These are phyloP conservation scores for Claviceps paspali DNA, from an alignment of 2,329 filamentous ascomycete species.

Conservation along the genomic window DNA sequence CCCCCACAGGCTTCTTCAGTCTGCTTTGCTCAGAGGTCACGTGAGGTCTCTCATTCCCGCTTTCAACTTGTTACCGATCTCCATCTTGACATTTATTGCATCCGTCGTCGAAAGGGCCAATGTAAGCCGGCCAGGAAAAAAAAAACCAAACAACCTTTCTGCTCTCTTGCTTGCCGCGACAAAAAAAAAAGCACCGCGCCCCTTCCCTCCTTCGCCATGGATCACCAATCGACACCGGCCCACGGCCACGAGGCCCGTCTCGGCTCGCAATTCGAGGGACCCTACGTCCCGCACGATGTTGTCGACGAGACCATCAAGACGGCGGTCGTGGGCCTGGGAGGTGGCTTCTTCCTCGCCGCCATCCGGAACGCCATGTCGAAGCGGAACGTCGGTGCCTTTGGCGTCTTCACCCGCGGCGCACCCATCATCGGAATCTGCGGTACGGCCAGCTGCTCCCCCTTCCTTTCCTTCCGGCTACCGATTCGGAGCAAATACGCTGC, in stretches of 20 bases:
- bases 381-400: conserved; percentile 66
- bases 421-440: conserved; percentile 45
- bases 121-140: background rate
- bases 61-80: no score
- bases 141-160: no score
- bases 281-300: conserved; percentile 62
- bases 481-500: no score
- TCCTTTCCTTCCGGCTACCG: no score
- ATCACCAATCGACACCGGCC: conserved; percentile 15
- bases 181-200: no score
- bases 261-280: conserved; percentile 9
- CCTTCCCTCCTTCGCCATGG: no score
- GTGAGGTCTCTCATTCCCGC: no score
- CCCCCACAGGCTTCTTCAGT: no score
- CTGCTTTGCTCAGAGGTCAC: conserved; percentile 23
- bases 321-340: conserved; percentile 46
- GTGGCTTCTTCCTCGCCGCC: conserved; percentile 58
- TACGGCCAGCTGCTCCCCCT: conserved; percentile 11
- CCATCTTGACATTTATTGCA: no score
- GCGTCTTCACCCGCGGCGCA: conserved; percentile 67
- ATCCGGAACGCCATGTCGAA: conserved; percentile 77
- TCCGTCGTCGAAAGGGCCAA: no score
- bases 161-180: no score
- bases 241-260: conserved; percentile 12
- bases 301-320: conserved; percentile 51